A percentile compares a stretch with the other conserved stretches of the same genome.
These are phyloP conservation scores for Colletotrichum salicis DNA, from an alignment of 2,329 filamentous ascomycete genomes.

Conservation along the genomic window DNA sequence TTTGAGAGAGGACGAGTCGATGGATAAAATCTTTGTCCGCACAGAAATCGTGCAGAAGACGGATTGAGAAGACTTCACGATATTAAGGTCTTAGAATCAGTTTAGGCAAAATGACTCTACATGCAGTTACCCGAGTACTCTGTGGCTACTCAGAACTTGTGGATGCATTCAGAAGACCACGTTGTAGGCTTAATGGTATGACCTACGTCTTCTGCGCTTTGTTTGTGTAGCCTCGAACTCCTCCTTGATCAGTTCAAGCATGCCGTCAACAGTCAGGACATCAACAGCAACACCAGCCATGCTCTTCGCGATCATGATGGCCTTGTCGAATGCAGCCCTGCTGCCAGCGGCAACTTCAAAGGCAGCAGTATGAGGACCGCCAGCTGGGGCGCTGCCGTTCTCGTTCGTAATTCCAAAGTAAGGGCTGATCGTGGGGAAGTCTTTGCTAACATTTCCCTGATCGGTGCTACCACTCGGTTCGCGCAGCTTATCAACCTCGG, in stretches of 20 bases:
- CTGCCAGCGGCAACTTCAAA: constrained; percentile 64
- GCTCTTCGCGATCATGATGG: constrained; percentile 58
- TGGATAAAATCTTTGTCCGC: constrained; percentile 5
- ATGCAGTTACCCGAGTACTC: no score
- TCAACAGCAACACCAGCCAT: constrained; percentile 60
- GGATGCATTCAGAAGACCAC: background rate
- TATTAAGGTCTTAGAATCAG: no score
- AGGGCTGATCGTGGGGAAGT: constrained; percentile 42
- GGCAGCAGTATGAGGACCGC: constrained; percentile 62
- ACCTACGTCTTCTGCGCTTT: constrained; percentile 14
- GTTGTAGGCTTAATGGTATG: background rate
- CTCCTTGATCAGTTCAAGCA: constrained; percentile 55
- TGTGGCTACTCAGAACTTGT: background rate
- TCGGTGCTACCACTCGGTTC: constrained; percentile 41
- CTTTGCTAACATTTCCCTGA: constrained; percentile 45
- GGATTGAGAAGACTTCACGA: background rate
- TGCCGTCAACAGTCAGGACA: constrained; percentile 52
- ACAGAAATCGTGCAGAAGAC: constrained; percentile 16
- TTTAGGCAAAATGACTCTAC: no score
- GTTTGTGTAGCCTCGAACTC: constrained; percentile 47
- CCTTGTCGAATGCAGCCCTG: constrained; percentile 55
- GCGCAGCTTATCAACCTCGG: constrained; percentile 41
- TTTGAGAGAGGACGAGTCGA: background rate
- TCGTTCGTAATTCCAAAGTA: constrained; percentile 41
- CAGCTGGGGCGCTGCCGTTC: constrained; percentile 36